Evolutionary conservation across 805 yeast genomes (phyloP).

Genomic region (Maudiozyma bulderi): DNA sequence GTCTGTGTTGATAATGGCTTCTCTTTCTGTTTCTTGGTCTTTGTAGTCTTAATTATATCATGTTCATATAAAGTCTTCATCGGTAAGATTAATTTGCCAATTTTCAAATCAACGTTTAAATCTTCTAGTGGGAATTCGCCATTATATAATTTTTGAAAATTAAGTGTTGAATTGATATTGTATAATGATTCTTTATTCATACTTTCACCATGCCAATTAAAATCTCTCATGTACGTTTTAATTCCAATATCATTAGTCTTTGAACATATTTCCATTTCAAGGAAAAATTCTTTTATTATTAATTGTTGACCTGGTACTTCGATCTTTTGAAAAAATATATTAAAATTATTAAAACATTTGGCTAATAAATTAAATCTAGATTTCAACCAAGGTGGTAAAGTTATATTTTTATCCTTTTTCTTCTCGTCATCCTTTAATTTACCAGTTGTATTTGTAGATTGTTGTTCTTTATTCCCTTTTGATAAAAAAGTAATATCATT

Average conservation of each 20-base stretch:
- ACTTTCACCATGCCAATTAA: conserved; percentile 5
- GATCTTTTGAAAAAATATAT: conserved; percentile 4
- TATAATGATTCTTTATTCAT: conserved; percentile 5
- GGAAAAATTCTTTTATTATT: conserved; percentile 1
- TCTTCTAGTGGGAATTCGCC: conserved; percentile 7
- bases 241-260: not conserved
- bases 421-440: not conserved
- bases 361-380: not conserved
- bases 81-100: conserved; percentile 16
- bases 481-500: conserved; percentile 1
- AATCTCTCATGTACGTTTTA: conserved; percentile 5
- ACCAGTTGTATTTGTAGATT: not conserved
- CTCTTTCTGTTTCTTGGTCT: not conserved
- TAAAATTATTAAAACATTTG: conserved; percentile 5
- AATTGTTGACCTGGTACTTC: conserved; percentile 1
- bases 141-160: conserved; percentile 1
- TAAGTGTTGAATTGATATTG: not conserved
- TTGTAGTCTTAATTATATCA: not conserved
- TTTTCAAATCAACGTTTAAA: conserved; percentile 12
- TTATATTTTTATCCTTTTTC: not conserved
- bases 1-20: not conserved
- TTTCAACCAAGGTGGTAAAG: conserved; percentile 3
- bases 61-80: conserved; percentile 2
- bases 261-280: conserved; percentile 1
- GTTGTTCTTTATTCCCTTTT: not conserved